Evolutionary conservation across 306 rosid genomes (phyloP), one percentile per base, ranked within the genome.

Genomic region (Arachis stenosperma): DNA sequence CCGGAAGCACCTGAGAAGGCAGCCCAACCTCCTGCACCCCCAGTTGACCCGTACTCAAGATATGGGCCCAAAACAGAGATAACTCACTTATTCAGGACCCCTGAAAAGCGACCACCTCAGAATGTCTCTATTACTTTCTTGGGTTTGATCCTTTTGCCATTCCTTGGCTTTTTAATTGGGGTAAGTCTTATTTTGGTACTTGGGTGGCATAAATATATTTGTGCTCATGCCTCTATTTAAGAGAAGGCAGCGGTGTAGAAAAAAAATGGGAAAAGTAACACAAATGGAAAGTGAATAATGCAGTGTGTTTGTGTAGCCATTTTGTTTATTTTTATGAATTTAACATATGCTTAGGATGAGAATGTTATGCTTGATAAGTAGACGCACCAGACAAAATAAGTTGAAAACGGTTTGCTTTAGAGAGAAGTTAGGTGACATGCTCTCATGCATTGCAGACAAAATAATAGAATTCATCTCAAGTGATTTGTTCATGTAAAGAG

Each of bases 1-100:
- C 99, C 99, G 2, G 98, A 88, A 75, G 93, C 97, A 81, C 98
- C 98, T 71, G 99, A 91, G 85, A 95, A 88, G 79, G 90, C 96
- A 46, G 76, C 90, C 33, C 93, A 86, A 61, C 97, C 96, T 79
- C 99, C 99, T 78, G 56, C 73, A 14, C 90, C 61, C 9, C 83
- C 87, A 63, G 87, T 84, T 70, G 89, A 95, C 88, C 89, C 86
- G 61, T 86, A 83, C 80, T 73, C 92, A 64, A 90, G 88, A 81
- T 95, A 80, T 67, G 97, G 92, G 41, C 93, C 98, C 79, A 90
- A 90, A 82, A 92, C 90, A 36, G 99, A 95, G 79, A 95, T 91
- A 60, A 67, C 74, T 78, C 98, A 92, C 86, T 61, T 90, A 69
- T 95, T 95, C 86, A 86, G 99, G 85, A 75, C 75, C 86, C 93